Evolutionary conservation across 1,284 basidiomycete genomes (phyloP).

Genomic region (Sporisorium exsertum): DNA sequence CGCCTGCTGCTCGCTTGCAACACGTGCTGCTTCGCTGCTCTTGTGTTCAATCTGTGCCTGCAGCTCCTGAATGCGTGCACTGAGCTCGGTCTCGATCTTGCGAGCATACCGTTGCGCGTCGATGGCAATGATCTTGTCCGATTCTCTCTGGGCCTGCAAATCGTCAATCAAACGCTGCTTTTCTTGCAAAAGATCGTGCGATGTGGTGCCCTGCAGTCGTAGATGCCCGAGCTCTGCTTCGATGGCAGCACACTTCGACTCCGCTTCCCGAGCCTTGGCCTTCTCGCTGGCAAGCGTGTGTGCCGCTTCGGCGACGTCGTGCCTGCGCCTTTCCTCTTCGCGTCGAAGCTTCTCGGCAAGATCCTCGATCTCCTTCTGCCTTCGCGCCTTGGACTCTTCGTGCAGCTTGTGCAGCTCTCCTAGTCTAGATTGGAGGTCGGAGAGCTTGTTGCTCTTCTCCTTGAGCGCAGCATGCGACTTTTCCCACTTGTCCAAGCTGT

Average conservation of each 20-base stretch:
- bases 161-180: constrained; percentile 31
- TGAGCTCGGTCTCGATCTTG: constrained; percentile 36
- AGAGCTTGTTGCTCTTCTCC: constrained; percentile 39
- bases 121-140: constrained; percentile 38
- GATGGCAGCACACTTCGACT: constrained; percentile 7
- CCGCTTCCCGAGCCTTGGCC: constrained; percentile 10
- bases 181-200: constrained; percentile 17
- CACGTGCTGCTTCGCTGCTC: constrained; percentile 7
- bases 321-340: constrained; percentile 29
- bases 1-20: constrained; percentile 8
- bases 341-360: constrained; percentile 21
- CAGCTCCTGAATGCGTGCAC: constrained; percentile 27
- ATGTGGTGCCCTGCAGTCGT: constrained; percentile 13
- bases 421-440: constrained; percentile 28
- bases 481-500: constrained; percentile 42
- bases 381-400: constrained; percentile 39
- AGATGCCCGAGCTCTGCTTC: constrained; percentile 20
- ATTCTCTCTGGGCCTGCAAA: constrained; percentile 30
- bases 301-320: constrained; percentile 22
- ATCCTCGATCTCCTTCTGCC: constrained; percentile 46
- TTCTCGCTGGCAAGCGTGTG: constrained; percentile 13
- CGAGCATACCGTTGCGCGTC: constrained; percentile 44
- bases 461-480: constrained; percentile 42
- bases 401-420: constrained; percentile 46
- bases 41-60: constrained; percentile 14